Conservation (phyloP, 2,329 filamentous ascomycete species). For the Colletotrichum liriopes region DNA sequence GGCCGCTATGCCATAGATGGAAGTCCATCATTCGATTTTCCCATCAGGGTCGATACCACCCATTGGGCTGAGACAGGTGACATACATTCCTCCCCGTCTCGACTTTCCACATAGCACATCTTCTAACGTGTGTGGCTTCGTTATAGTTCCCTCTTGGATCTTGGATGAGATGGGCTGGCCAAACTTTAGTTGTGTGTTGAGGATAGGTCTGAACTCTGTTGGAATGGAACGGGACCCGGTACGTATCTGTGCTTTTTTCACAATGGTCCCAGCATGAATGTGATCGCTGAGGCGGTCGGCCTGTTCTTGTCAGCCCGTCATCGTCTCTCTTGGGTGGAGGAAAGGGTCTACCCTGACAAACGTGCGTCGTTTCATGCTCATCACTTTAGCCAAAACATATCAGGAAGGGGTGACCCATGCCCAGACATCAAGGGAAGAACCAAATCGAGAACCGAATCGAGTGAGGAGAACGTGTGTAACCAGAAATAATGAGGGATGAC, state of each 20-base stretch:
- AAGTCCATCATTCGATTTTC: neutral
- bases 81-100: neutral
- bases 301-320: constrained; percentile 28
- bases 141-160: constrained; percentile 27
- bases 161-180: constrained; percentile 2
- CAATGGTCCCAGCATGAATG: neutral
- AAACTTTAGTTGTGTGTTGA: constrained; percentile 7
- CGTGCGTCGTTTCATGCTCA: constrained; percentile 35
- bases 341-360: constrained; percentile 32
- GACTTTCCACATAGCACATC: neutral
- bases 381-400: constrained; percentile 37
- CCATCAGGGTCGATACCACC: constrained; percentile 6
- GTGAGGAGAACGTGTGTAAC: constrained; percentile 16
- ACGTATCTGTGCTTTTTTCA: neutral
- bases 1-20: constrained; percentile 19
- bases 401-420: constrained; percentile 28
- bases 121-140: constrained; percentile 24
- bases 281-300: constrained; percentile 15
- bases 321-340: neutral
- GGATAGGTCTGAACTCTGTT: constrained; percentile 8
- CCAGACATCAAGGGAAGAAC: neutral
- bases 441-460: neutral
- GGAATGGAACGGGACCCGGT: neutral
- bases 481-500: constrained; percentile 17
- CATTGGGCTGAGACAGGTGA: constrained; percentile 14